Percentiles rank a stretch among this genome's conserved stretches.
phyloP scores from a whole-genome alignment of 192 early-diverging fungal genomes.

The Linnemannia elongata region DNA sequence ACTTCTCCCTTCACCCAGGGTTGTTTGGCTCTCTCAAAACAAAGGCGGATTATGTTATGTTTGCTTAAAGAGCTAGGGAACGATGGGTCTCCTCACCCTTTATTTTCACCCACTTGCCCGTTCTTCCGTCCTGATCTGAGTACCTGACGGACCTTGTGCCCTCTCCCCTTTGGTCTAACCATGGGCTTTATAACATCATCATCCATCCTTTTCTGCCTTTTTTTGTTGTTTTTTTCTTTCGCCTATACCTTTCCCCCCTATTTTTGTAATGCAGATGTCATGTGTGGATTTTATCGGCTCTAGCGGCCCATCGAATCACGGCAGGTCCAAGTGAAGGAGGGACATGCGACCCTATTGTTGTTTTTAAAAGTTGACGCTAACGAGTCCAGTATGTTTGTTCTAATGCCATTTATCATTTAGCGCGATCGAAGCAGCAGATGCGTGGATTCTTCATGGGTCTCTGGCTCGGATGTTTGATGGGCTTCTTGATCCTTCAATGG shows the following conservation, averaged over 20 bases:
- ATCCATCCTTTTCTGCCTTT: not conserved
- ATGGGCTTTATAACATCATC: not conserved
- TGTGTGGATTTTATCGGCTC: constrained; percentile 6
- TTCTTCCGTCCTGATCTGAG: not conserved
- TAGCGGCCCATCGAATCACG: constrained; percentile 3
- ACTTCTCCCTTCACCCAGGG: not conserved
- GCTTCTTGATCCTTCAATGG: constrained; percentile 37
- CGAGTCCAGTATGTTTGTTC: not conserved
- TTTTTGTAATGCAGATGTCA: constrained; percentile 2
- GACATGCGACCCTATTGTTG: not conserved
- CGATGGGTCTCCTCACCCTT: not conserved
- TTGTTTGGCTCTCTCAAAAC: not conserved
- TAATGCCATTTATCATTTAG: constrained; percentile 13
- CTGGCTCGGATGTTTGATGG: constrained; percentile 44
- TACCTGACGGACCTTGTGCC: constrained; percentile 4
- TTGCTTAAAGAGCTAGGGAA: not conserved
- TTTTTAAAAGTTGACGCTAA: not conserved
- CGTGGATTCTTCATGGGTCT: constrained; percentile 52
- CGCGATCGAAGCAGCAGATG: constrained; percentile 47
- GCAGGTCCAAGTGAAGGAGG: not conserved
- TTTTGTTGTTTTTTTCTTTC: not conserved
- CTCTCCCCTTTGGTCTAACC: not conserved
- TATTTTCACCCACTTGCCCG: not conserved
- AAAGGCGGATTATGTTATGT: not conserved
- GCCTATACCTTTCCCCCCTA: not conserved